Conservation (phyloP, 495 filamentous ascomycete species). For the Aspergillus heteromorphus region DNA sequence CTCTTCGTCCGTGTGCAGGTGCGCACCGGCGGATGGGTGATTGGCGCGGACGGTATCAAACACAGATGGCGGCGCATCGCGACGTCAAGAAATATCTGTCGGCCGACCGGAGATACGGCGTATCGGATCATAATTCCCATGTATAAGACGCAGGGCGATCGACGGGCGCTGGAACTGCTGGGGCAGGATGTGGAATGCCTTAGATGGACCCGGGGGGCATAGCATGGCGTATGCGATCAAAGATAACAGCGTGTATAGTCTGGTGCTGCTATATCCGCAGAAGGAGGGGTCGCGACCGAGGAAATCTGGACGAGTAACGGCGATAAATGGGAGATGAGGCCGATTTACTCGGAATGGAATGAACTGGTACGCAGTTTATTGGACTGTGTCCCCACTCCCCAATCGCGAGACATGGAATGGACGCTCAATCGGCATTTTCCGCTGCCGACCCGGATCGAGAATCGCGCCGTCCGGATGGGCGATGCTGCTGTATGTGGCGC, state of each 20-base stretch:
- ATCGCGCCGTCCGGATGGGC: background rate
- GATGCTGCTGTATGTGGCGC: background rate
- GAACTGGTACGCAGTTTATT: background rate
- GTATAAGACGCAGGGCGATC: background rate
- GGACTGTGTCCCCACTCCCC: no score
- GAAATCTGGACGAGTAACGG: background rate
- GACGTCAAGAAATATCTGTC: background rate
- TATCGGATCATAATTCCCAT: background rate
- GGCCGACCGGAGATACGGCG: background rate
- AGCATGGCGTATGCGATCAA: conserved; percentile 2
- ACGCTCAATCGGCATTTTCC: background rate
- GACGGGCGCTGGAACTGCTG: background rate
- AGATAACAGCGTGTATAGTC: background rate
- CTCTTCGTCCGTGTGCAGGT: background rate
- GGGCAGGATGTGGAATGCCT: background rate
- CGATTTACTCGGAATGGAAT: background rate
- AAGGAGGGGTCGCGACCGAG: background rate
- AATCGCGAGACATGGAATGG: background rate
- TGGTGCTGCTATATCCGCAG: background rate
- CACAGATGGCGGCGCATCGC: background rate
- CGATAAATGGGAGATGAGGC: background rate
- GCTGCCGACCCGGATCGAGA: background rate
- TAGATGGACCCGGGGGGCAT: background rate
- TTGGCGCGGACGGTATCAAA: background rate
- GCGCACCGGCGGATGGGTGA: background rate